Evolutionary conservation across 306 rosid genomes (phyloP), one percentile per base, ranked within the genome.

Genomic region (Trichosanthes cucumerina): DNA sequence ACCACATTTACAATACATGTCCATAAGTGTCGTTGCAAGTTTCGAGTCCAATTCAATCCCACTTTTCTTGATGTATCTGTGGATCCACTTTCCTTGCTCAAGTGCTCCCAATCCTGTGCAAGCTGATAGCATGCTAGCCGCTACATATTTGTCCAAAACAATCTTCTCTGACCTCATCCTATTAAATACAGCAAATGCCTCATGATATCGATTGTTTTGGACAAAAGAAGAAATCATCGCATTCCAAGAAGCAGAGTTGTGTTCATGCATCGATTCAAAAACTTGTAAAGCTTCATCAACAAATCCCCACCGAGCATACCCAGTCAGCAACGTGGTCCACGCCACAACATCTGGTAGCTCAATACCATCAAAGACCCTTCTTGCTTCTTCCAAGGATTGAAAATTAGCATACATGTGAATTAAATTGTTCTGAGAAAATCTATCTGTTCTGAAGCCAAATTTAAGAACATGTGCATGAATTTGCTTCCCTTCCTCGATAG

Each of bases 1-100:
- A 31, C 94, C 91, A 81, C 94, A 88, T 80, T 88, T 90, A 73
- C 88, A 90, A 21, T 92, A 90, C 92, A 92, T 92, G 78, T 88
- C 97, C 41, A 90, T 79, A 18, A 92, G 79, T 0, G 91, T 76
- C 0, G 95, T 81, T 44, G 83, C 97, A 7, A 90, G 92, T 76
- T 87, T 87, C 0, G 86, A 58, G 82, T 90, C 93, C 75, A 92
- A 78, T 56, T 86, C 84, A 78, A 88, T 81, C 78, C 83, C 90
- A 70, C 62, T 84, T 28, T 43, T 85, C 81, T 83, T 82, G 5
- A 88, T 85, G 41, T 44, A 74, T 21, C 58, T 43, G 80, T 90
- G 94, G 59, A 91, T 89, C 92, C 90, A 88, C 79, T 83, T 88
- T 59, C 97, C 97, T 24, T 86, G 92, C 62, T 87, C 88, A 4